Evolutionary conservation across 179 eudicot genomes (phyloP).

Genomic region (Amaranthus tricolor): DNA sequence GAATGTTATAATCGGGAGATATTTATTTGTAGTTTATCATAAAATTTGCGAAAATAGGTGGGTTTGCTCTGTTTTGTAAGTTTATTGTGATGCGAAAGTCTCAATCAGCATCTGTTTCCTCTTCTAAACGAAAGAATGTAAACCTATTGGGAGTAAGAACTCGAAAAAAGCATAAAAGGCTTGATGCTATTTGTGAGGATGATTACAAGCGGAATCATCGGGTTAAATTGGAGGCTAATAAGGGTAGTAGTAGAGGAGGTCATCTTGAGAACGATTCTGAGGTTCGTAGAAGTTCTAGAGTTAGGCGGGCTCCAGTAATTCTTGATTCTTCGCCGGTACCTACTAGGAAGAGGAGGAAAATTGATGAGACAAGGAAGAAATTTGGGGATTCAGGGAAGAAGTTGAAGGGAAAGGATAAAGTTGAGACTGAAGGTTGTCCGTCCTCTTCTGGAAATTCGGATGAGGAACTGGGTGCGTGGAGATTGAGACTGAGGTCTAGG

Average conservation of each 20-base stretch:
- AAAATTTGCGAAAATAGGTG: background rate
- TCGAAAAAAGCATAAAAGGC: slow-evolving; percentile 72
- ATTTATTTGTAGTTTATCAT: background rate
- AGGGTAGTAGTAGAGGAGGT: slow-evolving; percentile 27
- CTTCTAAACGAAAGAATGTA: slow-evolving; percentile 25
- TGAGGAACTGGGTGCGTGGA: slow-evolving; percentile 51
- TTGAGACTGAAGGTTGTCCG: slow-evolving; percentile 28
- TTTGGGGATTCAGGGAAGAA: slow-evolving; percentile 34
- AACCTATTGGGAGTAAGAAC: slow-evolving; percentile 42
- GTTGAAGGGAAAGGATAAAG: slow-evolving; percentile 31
- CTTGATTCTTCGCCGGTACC: slow-evolving; percentile 84
- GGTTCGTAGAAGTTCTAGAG: slow-evolving; percentile 72
- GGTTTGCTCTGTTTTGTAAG: slow-evolving; percentile 34
- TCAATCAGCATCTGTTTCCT: slow-evolving; percentile 26
- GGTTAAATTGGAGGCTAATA: slow-evolving; percentile 35
- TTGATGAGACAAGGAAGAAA: slow-evolving; percentile 30
- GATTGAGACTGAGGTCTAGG: slow-evolving; percentile 62
- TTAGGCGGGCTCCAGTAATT: slow-evolving; percentile 59
- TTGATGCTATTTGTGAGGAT: slow-evolving; percentile 76
- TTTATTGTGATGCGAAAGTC: slow-evolving; percentile 35
- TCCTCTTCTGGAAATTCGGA: slow-evolving; percentile 43
- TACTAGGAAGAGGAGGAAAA: slow-evolving; percentile 53
- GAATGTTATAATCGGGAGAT: background rate
- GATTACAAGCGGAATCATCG: slow-evolving; percentile 41
- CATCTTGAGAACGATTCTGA: slow-evolving; percentile 39